Evolutionary conservation across 140 eudicot genomes (phyloP).

Genomic region (Flaveria floridana): DNA sequence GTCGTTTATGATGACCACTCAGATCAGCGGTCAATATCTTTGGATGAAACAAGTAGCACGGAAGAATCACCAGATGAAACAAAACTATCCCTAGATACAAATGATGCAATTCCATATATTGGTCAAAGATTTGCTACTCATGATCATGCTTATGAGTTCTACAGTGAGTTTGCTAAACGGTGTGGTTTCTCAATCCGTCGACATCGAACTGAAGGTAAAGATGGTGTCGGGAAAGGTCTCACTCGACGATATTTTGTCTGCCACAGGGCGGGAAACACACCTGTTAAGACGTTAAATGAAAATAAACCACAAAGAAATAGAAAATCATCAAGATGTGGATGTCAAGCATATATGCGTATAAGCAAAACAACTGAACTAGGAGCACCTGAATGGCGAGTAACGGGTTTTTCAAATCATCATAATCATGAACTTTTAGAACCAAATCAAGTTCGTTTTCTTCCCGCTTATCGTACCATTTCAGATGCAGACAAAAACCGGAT

Average conservation of each 20-base stretch:
- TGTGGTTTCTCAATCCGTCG: conserved; percentile 97
- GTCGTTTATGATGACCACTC: conserved; percentile 70
- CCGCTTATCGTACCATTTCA: conserved; percentile 90
- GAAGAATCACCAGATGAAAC: conserved; percentile 91
- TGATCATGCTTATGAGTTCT: conserved; percentile 92
- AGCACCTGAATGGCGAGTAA: conserved; percentile 89
- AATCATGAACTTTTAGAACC: conserved; percentile 92
- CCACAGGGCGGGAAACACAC: conserved; percentile 98
- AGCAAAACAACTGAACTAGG: conserved; percentile 85
- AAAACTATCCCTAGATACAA: conserved; percentile 59
- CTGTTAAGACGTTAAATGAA: conserved; percentile 62
- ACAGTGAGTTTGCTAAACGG: conserved; percentile 80
- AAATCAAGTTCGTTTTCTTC: conserved; percentile 94
- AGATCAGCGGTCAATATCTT: conserved; percentile 85
- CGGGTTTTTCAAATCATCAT: conserved; percentile 90
- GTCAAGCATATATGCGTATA: conserved; percentile 96
- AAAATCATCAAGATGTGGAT: conserved; percentile 90
- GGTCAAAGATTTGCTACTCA: conserved; percentile 91
- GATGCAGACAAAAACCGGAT: conserved; percentile 87
- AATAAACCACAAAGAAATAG: conserved; percentile 91
- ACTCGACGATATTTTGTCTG: conserved; percentile 94
- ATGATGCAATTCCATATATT: conserved; percentile 65
- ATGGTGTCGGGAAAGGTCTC: conserved; percentile 97
- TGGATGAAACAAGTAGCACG: conserved; percentile 83
- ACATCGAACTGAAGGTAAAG: conserved; percentile 97